Conservation (phyloP, 176 grass and related monocot genomes). For the Carex littledalei region DNA sequence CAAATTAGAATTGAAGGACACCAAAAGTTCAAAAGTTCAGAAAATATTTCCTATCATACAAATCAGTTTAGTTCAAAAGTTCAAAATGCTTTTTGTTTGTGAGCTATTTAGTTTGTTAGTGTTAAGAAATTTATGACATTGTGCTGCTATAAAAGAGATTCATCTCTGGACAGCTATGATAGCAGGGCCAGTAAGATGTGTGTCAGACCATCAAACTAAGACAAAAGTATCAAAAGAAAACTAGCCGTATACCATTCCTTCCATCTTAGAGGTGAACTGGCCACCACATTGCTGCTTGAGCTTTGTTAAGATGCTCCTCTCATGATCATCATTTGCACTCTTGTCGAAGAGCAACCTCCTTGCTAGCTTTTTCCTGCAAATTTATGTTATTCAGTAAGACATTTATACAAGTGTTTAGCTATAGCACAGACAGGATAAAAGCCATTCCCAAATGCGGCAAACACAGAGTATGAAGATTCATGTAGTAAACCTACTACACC, state of each 20-base stretch:
- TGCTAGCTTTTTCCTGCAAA: slow-evolving; percentile 92
- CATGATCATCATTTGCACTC: slow-evolving; percentile 98
- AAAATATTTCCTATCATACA: too few species aligned
- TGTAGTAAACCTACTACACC: not conserved
- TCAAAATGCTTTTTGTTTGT: not conserved
- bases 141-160: not conserved
- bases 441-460: not conserved
- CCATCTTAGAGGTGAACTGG: slow-evolving; percentile 98
- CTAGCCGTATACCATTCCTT: slow-evolving; percentile 56
- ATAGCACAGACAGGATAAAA: not conserved
- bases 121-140: not conserved
- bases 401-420: not conserved
- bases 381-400: not conserved
- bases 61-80: not conserved
- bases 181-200: not conserved
- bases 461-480: not conserved
- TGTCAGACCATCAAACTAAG: not conserved
- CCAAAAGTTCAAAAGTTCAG: not conserved
- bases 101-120: not conserved
- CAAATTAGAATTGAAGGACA: not conserved
- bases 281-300: slow-evolving; percentile 98
- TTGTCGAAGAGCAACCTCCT: slow-evolving; percentile 97
- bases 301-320: slow-evolving; percentile 96
- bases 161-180: not conserved
- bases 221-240: not conserved